Base-by-base conservation (phyloP, 108 stramenopile species). In the Pseudonitzschia multistriata region DNA sequence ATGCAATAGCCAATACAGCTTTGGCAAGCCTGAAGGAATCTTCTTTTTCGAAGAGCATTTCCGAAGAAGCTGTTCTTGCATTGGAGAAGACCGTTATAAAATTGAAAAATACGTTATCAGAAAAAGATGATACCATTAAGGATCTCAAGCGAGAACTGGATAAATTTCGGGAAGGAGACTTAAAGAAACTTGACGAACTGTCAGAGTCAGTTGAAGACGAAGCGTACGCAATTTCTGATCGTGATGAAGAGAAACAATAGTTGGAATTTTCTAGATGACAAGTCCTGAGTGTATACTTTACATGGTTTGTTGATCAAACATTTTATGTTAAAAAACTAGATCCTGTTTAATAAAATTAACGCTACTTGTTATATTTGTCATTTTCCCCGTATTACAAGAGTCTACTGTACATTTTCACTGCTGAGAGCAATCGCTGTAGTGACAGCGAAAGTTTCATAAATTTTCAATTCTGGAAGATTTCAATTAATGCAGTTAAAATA, bases 11-110 rank as follows among this genome's bases (percentile, higher is more conserved):
- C 3, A 59, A 11, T 17, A 35, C 3, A 0, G 57, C 57, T 34
- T 59, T 35, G 57, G 29, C 19, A 10, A 35, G 14, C 31, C 34
- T 59, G 31, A 59, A 35, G 13, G 57, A 59, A 59, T 31, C 10
- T 35, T 17, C 33, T 11, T 0, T 59, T 33, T 59, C 57, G 5
- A 59, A 35, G 33, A 35, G 14, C 11, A 30, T 55, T 25, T 55
- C 54, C 27, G 13, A 33, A 35, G 57, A 59, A 59, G 31, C 57
- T 59, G 57, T 59, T 30, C 15, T 17, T 11, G 57, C 33, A 33
- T 19, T 59, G 33, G 57, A 59, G 29, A 34, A 59, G 33, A 35
- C 19, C 27, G 13, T 33, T 35, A 14, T 8, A 4, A 33, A 59
- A 30, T 36, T 59, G 57, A 33, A 59, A 30, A 34, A 59, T 14